Evolutionary conservation across 768 basidiomycete species (phyloP), one percentile per base, ranked within the genome.

Genomic region (Calocera viscosa): DNA sequence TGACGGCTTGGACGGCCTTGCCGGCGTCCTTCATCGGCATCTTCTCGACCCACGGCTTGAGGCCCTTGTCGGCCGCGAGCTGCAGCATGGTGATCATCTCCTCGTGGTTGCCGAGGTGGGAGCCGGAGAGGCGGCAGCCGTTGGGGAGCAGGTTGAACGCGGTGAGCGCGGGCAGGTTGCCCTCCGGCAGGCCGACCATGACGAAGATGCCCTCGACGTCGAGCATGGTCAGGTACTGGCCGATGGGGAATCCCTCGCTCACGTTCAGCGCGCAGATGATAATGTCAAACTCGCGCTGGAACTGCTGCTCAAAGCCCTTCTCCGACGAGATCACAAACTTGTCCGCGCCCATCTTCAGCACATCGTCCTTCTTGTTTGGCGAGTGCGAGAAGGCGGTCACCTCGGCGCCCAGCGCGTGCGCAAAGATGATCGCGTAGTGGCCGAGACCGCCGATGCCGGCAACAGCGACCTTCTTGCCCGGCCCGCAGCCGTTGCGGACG

Each of bases 391-490:
- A 75, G 33, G 77, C 78, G 40, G 72, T 72, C 68, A 79, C 78
- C 49, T 77, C 73, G 26, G 77, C 77, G 0, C 78, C 78, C 53
- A 79, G 72, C 1, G 77, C 76, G 63, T 74, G 74, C 53, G 77
- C 78, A 69, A 78, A 78, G 33, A 77, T 68, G 33, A 78, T 72
- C 26, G 53, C 53, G 53, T 60, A 60, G 30, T 72, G 70, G 22
- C 72, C 72, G 28, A 78, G 72, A 49, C 77, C 78, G 67, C 78
- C 78, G 63, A 80, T 75, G 69, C 79, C 79, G 68, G 78, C 72
- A 34, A 80, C 74, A 64, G 78, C 79, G 70, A 80, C 76, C 71
- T 79, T 77, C 70, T 75, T 77, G 65, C 80, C 80, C 8, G 76
- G 75, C 0, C 77, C 78, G 47, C 69, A 70, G 63, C 73, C 73